Evolutionary conservation across 306 rosid genomes (phyloP).

Genomic region (Acacia acuminata): DNA sequence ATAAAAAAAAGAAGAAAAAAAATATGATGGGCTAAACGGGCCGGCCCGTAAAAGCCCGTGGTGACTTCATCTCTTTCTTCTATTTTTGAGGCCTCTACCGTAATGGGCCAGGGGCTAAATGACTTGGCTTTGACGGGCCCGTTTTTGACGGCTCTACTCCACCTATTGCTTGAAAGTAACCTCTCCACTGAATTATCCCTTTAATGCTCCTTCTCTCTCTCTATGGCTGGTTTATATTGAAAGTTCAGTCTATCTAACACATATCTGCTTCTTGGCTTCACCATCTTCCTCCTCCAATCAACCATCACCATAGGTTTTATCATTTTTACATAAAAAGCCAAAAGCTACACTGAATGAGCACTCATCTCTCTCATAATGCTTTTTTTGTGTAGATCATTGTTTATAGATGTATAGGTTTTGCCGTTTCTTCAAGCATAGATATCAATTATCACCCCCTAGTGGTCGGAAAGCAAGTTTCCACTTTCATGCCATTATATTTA

Average conservation of each 20-base stretch:
- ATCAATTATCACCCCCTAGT: conserved; percentile 31
- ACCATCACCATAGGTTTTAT: conserved; percentile 14
- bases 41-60: too few relatives aligned
- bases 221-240: conserved; percentile 15
- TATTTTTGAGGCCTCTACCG: too few relatives aligned
- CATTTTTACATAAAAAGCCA: neutral
- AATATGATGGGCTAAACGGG: too few relatives aligned
- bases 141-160: too few relatives aligned
- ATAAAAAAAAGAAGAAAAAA: too few relatives aligned
- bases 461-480: conserved; percentile 2
- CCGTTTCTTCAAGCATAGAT: conserved; percentile 44
- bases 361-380: neutral
- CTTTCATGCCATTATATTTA: neutral
- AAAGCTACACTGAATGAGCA: neutral
- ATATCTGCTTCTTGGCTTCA: conserved; percentile 21
- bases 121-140: too few relatives aligned
- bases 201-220: neutral
- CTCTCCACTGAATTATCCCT: conserved; percentile 17
- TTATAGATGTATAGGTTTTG: conserved; percentile 28
- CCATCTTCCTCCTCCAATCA: conserved; percentile 30
- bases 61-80: too few relatives aligned
- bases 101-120: too few relatives aligned
- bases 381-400: conserved; percentile 12
- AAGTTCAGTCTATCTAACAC: conserved; percentile 9
- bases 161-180: conserved; percentile 10